Evolutionary conservation across 108 stramenopile species (phyloP), one percentile per base, ranked within the genome.

Genomic region (Stephanodiscus triporus): DNA sequence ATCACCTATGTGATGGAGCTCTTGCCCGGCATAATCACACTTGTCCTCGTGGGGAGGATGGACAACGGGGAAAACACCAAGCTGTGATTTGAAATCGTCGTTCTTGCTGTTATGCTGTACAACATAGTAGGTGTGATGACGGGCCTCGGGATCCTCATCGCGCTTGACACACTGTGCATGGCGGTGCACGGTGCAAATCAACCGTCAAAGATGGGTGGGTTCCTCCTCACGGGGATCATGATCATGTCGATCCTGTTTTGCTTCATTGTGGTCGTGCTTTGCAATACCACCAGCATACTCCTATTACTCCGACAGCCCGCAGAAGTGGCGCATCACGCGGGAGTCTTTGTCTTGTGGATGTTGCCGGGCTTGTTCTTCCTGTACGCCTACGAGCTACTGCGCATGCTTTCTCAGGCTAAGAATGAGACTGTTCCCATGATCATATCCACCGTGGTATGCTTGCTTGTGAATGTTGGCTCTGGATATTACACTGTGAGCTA

Each of bases 361-460:
- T 27, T 83, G 17, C 76, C 75, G 17, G 73, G 82, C 19, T 32
- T 83, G 36, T 77, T 77, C 9, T 78, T 79, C 58, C 32, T 48
- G 6, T 83, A 72, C 45, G 66, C 58, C 0, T 83, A 79, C 27
- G 82, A 83, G 69, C 22, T 75, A 23, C 34, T 83, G 1, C 58
- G 82, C 19, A 83, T 79, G 56, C 23, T 75, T 6, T 70, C 64
- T 1, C 82, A 83, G 67, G 58, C 78, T 8, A 30, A 73, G 59
- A 79, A 79, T 38, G 78, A 79, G 38, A 73, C 78, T 0, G 43
- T 63, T 20, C 82, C 82, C 10, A 83, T 83, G 82, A 45, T 83
- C 19, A 16, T 77, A 22, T 54, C 67, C 3, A 38, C 70, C 13
- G 50, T 83, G 10, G 62, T 38, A 17, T 53, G 61, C 60, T 73